Evolutionary conservation across 176 grass and related monocot species (phyloP), one percentile per base, ranked within the genome.

Genomic region (Musa itinerans): DNA sequence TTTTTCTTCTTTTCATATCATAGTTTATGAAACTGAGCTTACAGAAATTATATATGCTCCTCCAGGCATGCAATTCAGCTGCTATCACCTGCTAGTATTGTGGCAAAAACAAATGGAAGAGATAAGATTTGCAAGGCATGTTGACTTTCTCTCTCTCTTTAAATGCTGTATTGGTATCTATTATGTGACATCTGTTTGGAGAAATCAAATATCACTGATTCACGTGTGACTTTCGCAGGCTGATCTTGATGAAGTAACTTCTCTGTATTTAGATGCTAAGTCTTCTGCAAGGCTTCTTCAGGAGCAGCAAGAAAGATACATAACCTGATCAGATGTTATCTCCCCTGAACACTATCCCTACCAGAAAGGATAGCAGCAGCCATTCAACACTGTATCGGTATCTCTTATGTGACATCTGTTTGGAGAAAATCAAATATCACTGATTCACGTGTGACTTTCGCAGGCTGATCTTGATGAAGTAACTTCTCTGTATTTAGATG

Each of bases 61-160:
- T 69, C 29, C 67, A 92, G 96, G 69, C 91, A 99, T 94, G 82
- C 88, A 59, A 99, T 95, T 81, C 91, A 92, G 84, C 68, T 95
- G 71, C 76, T 92, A 74, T 99, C 91, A 54, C 88, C 95, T 68
- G 91, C 95, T 63, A 99, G 83, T 25, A 79, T 99, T 59, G 73
- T 92, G 58, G 84, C 88, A 16, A 94, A 92, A 74, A 79, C 81
- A 61, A 94, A 94, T 79, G 90, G 96, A 75, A 86, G 91, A 80
- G 96, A 99, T 16, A 99, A 89, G 78, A 99, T 99, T 29, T 89
- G 79, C 89, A 99, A 99, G 88, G 96, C 94, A 84, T 68, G 13
- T 10, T 53, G 17, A 24, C 73, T 24, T 79, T 13, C 59, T 12
- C 63, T 12, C 63, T 27, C 26, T 51, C 50, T 63, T 22, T 50